Evolutionary conservation across 129 eudicot species (phyloP).

Genomic region (Arctium minus): DNA sequence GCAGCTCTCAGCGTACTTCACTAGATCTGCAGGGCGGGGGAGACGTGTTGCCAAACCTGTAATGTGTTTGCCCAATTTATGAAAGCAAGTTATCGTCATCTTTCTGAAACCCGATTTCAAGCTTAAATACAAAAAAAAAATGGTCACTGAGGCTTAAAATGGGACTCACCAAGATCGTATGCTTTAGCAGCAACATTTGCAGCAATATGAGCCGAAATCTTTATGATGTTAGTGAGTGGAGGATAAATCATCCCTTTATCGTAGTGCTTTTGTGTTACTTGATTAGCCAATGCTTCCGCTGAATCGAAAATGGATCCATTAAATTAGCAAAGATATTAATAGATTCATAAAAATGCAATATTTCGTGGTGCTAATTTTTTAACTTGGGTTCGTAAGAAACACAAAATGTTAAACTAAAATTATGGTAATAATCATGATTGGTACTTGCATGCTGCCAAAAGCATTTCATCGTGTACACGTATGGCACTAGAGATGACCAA

Average conservation of each 20-base stretch:
- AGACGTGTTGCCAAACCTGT: conserved; percentile 84
- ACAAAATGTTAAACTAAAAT: not conserved
- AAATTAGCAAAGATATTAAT: not conserved
- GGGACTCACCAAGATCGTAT: conserved; percentile 71
- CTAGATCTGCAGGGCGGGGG: conserved; percentile 68
- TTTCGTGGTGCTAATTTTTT: not conserved
- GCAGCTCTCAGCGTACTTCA: conserved; percentile 86
- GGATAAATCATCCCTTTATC: conserved; percentile 91
- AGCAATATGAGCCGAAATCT: conserved; percentile 83
- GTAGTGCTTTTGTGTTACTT: conserved; percentile 81
- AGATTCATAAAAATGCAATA: not conserved
- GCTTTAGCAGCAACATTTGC: conserved; percentile 91
- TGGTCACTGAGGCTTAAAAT: not conserved
- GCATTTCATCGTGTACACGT: conserved; percentile 90
- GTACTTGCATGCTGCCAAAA: conserved; percentile 90
- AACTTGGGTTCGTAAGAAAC: not conserved
- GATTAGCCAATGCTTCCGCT: conserved; percentile 92
- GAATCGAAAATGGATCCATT: conserved; percentile 9
- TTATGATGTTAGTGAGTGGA: conserved; percentile 73
- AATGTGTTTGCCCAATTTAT: not conserved
- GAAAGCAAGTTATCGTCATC: not conserved
- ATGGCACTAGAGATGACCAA: conserved; percentile 85
- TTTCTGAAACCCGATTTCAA: not conserved
- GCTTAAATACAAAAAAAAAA: conserved; percentile 10
- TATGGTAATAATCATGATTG: not conserved